Base-by-base conservation (phyloP, 2,329 filamentous ascomycete genomes). In the Phialophora expanda region DNA sequence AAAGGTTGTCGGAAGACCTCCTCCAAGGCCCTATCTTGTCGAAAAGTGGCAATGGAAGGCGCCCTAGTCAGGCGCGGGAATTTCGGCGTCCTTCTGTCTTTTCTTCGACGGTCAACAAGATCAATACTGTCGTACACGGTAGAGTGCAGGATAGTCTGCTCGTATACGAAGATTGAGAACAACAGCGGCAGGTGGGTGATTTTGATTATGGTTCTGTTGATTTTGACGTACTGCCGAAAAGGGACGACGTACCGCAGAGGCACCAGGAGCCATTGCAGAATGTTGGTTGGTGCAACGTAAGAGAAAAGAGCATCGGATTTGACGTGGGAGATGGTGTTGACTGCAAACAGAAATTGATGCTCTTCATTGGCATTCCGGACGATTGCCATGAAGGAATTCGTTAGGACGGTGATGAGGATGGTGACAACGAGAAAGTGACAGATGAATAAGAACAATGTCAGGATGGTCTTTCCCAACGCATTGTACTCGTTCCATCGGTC, bases 251-350 rank as follows among this genome's bases (percentile, higher is more conserved):
- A 96, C 69, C 93, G 86, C 53, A 96, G 77, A 0, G 94, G 94
- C 73, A 93, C 93, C 30, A 97, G 82, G 0, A 94, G 75, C 94
- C 93, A 98, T 1, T 92, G 93, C 69, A 97, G 85, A 32, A 97
- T 90, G 75, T 98, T 98, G 14, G 91, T 90, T 0, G 94, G 94
- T 1, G 94, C 91, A 67, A 97, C 87, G 75, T 97, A 97, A 3
- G 92, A 96, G 81, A 98, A 98, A 0, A 97, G 82, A 0, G 93
- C 91, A 76, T 98, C 94, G n/a, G 95, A 97, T 78, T 97, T 98
- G 70, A 97, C 94, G 91, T 97, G 96, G 4, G 92, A 96, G 57
- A 97, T 96, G 4, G 94, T 96, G 75, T 97, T 98, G 76, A 98
- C 93, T 0, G 94, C 94, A 74, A 98, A 97, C 2, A 97, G 80